Evolutionary conservation across 108 stramenopile genomes (phyloP).

Genomic region (Schizochytrium sp.): DNA sequence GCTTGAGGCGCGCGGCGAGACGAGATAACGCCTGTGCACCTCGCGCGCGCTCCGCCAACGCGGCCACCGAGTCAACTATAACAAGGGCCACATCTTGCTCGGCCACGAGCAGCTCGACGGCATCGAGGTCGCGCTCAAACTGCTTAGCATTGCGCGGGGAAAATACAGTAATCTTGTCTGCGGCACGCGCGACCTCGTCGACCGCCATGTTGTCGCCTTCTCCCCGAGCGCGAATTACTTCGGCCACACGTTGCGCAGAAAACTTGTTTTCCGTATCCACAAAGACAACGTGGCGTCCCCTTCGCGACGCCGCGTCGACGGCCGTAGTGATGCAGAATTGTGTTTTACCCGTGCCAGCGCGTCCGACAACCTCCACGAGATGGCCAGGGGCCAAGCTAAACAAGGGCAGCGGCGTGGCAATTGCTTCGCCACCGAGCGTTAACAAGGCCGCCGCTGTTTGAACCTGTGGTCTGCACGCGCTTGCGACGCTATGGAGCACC

Average conservation of each 20-base stretch:
- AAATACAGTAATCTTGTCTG: background rate
- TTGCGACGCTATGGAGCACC: background rate
- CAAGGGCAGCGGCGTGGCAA: background rate
- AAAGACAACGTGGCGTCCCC: background rate
- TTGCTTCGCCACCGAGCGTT: background rate
- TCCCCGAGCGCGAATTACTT: background rate
- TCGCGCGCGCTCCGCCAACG: background rate
- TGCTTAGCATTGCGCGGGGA: background rate
- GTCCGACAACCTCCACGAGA: background rate
- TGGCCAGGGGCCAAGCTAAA: background rate
- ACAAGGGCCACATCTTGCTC: background rate
- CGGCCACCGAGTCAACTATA: background rate
- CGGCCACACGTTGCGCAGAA: background rate
- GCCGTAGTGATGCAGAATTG: background rate
- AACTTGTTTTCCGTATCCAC: constrained; percentile 11
- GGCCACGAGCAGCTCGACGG: background rate
- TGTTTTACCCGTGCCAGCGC: background rate
- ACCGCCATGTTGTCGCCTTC: background rate
- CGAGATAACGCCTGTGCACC: background rate
- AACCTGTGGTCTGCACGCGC: background rate
- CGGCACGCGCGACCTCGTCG: background rate
- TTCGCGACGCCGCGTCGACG: background rate
- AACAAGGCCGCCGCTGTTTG: background rate
- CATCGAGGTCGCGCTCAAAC: background rate
- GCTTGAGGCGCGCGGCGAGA: background rate